These are phyloP conservation scores for Punica granatum DNA, from an alignment of 345 rosid species.

Conservation along the genomic window DNA sequence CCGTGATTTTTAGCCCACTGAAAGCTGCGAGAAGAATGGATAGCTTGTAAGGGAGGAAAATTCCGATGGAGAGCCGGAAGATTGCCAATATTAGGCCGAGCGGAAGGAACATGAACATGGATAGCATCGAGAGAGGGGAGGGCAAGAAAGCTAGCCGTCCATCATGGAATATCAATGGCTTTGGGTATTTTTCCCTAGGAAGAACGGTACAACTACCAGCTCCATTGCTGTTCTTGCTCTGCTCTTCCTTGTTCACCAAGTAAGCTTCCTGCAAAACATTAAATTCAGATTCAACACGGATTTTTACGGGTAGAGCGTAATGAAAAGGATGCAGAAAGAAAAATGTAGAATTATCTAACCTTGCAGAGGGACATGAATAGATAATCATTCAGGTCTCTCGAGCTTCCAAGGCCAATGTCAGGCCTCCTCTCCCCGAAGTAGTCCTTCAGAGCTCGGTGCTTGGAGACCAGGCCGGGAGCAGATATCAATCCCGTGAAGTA, in stretches of 20 bases:
- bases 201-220: constrained; percentile 17
- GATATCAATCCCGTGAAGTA: constrained; percentile 66
- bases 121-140: constrained; percentile 60
- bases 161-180: constrained; percentile 82
- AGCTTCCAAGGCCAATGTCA: constrained; percentile 56
- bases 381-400: constrained; percentile 41
- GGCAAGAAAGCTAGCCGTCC: constrained; percentile 98
- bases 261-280: constrained; percentile 56
- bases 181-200: constrained; percentile 77
- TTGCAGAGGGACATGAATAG: constrained; percentile 68
- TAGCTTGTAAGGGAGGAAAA: constrained; percentile 52
- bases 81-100: constrained; percentile 50
- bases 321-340: background rate
- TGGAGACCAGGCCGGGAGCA: constrained; percentile 48
- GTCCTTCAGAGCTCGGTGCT: constrained; percentile 53
- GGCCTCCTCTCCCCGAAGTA: constrained; percentile 47
- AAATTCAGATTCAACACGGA: background rate
- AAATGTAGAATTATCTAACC: constrained; percentile 19
- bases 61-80: constrained; percentile 54
- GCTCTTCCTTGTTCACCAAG: constrained; percentile 47
- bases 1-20: constrained; percentile 44
- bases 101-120: constrained; percentile 79
- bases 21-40: constrained; percentile 26
- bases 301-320: background rate
- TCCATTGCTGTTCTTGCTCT: constrained; percentile 12